Conservation (phyloP, 139 green algal species). For the Closterium sp. region DNA sequence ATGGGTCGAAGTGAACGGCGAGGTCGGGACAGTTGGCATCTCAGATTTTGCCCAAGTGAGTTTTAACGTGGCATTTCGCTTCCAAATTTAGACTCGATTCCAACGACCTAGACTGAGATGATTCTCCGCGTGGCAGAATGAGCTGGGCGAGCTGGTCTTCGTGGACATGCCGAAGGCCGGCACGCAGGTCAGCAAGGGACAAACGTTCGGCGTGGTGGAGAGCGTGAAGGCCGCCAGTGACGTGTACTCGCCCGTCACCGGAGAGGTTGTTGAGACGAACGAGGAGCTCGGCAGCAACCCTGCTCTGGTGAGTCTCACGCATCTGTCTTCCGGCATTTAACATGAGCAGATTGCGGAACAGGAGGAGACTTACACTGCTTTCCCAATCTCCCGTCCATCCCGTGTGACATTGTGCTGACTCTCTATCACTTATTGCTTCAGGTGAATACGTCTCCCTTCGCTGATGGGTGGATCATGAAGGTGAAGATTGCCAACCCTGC, state of each 20-base stretch:
- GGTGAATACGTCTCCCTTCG: slow-evolving; percentile 85
- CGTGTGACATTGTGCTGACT: neutral
- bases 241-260: slow-evolving; percentile 87
- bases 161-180: slow-evolving; percentile 96
- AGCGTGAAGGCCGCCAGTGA: slow-evolving; percentile 98
- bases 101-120: neutral
- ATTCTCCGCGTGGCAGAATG: slow-evolving; percentile 22
- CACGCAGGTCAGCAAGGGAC: slow-evolving; percentile 70
- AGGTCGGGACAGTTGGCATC: slow-evolving; percentile 87
- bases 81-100: neutral
- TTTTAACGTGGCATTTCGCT: neutral
- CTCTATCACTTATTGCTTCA: slow-evolving; percentile 22
- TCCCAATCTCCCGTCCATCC: neutral
- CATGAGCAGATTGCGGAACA: no score
- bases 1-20: slow-evolving; percentile 78
- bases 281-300: neutral
- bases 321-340: no score
- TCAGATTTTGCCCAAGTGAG: slow-evolving; percentile 92
- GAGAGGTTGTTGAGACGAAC: slow-evolving; percentile 88
- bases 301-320: neutral
- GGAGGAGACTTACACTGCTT: neutral
- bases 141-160: slow-evolving; percentile 95
- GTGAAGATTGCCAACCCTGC: slow-evolving; percentile 80
- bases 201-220: slow-evolving; percentile 95
- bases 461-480: slow-evolving; percentile 95